phyloP scores from a whole-genome alignment of 768 basidiomycete genomes.

The Tricholoma matsutake region DNA sequence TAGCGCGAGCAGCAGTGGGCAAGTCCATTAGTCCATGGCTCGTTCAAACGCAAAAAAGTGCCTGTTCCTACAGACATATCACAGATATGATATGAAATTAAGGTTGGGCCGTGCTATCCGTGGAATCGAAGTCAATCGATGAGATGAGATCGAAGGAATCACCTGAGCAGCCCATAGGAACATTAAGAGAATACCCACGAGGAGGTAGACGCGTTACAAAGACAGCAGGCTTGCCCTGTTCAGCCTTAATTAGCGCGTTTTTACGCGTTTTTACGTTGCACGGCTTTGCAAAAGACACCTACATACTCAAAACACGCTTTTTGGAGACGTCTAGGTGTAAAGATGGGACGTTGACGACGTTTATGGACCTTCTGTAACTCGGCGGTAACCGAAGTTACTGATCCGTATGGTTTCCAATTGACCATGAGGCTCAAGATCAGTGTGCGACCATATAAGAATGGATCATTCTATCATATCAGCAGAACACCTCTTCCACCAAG shows the following conservation, averaged over 20 bases:
- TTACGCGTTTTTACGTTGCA: constrained; percentile 43
- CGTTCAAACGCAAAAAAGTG: neutral
- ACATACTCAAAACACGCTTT: constrained; percentile 9
- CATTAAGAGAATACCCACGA: constrained; percentile 9
- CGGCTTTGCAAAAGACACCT: constrained; percentile 3
- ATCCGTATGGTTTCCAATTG: constrained; percentile 28
- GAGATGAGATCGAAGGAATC: constrained; percentile 23
- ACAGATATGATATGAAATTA: neutral
- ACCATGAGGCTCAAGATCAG: constrained; percentile 23
- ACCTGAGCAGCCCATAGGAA: constrained; percentile 12
- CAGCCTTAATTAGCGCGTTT: constrained; percentile 36
- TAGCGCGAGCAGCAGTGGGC: neutral
- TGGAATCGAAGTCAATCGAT: constrained; percentile 27
- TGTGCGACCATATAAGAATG: neutral
- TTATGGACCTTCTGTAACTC: constrained; percentile 8
- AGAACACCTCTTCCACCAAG: neutral
- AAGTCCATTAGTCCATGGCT: neutral
- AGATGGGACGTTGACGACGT: constrained; percentile 1
- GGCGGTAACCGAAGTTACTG: constrained; percentile 26
- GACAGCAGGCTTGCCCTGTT: constrained; percentile 16
- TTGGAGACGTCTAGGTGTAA: neutral
- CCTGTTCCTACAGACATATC: neutral
- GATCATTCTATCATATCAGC: neutral
- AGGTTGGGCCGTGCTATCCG: neutral
- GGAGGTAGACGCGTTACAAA: constrained; percentile 7